Percentiles rank a stretch among this genome's conserved stretches.
Conservation (phyloP, 305 asterid species). For the Vinca major region DNA sequence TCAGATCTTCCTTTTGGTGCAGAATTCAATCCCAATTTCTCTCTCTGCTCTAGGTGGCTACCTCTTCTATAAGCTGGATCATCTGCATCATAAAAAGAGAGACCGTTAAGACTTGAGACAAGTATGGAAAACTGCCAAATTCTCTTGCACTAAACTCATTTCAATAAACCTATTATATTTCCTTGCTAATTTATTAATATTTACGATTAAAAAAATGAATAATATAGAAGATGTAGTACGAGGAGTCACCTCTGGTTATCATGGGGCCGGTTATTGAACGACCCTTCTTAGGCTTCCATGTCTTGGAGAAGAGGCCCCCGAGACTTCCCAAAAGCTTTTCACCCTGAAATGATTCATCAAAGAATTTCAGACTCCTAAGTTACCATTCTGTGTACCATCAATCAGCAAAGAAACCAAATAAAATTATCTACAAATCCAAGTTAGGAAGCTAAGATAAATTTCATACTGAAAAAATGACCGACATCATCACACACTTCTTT, state of each 20-base stretch:
- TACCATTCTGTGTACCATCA: constrained; percentile 5
- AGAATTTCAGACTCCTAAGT: constrained; percentile 9
- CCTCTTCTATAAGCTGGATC: constrained; percentile 61
- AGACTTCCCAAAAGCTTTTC: constrained; percentile 94
- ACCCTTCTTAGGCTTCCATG: constrained; percentile 86
- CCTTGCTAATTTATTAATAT: not conserved
- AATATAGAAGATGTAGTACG: constrained; percentile 11
- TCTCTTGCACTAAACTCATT: constrained; percentile 1
- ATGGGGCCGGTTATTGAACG: constrained; percentile 69
- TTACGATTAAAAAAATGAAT: not conserved
- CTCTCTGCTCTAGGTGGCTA: constrained; percentile 88
- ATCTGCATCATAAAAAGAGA: constrained; percentile 33
- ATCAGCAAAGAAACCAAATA: not conserved
- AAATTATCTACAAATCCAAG: not conserved
- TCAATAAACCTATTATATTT: constrained; percentile 1
- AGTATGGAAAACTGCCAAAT: constrained; percentile 11
- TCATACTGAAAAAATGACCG: not conserved
- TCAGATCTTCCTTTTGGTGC: constrained; percentile 41
- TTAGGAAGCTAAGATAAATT: not conserved
- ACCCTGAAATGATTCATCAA: constrained; percentile 43
- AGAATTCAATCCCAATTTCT: constrained; percentile 60
- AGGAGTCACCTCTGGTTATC: constrained; percentile 43
- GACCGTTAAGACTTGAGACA: constrained; percentile 12
- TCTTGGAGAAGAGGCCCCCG: constrained; percentile 81
- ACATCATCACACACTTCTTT: not conserved